Base-by-base conservation (phyloP, 495 filamentous ascomycete genomes). In the Xylaria venustula region DNA sequence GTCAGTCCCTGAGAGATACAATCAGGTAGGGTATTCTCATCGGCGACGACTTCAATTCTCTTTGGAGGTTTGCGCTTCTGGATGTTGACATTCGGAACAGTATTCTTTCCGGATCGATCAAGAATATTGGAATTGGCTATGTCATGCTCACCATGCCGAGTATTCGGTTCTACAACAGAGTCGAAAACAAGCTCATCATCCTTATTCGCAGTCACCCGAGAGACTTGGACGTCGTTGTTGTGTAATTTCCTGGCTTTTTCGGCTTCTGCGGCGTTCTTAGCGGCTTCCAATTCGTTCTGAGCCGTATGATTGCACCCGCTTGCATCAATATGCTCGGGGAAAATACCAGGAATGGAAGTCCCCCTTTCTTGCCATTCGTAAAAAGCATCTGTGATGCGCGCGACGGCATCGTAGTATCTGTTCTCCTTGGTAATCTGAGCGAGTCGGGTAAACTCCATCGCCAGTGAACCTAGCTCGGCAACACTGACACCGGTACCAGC, bases 371-470 rank as follows among this genome's bases (percentile, higher is more conserved):
- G 93, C 70, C 87, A 85, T 42, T 87, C 85, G 62, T 93, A 90
- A 17, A 98, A 79, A 44, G 89, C 89, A 66, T 97, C 82, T 2
- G 92, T 96, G 65, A 98, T 91, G 28, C 95, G 88, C 41, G 93
- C 91, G 63, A 98, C 82, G 2, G 95, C 94, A 78, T 98, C 94
- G 63, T 97, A 98, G 74, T 98, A 98, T 64, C 86, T 93, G 40
- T 87, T 73, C 48, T 97, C 79, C 60, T 88, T 87, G 8, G 95
- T 98, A 60, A 98, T 79, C 71, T 98, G 94, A 4, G 94, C 90
- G 42, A 98, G 80, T 23, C 94, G 86, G 6, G 94, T 98, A 70
- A 98, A 97, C 74, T 98, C 94, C 73, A 98, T 79, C n/a, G 88
- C 88, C 42, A 98, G 80, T 20, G 91, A 92, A 8, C 94, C 95